phyloP scores from a whole-genome alignment of 495 filamentous ascomycete species.

The Diplogelasinospora grovesii region DNA sequence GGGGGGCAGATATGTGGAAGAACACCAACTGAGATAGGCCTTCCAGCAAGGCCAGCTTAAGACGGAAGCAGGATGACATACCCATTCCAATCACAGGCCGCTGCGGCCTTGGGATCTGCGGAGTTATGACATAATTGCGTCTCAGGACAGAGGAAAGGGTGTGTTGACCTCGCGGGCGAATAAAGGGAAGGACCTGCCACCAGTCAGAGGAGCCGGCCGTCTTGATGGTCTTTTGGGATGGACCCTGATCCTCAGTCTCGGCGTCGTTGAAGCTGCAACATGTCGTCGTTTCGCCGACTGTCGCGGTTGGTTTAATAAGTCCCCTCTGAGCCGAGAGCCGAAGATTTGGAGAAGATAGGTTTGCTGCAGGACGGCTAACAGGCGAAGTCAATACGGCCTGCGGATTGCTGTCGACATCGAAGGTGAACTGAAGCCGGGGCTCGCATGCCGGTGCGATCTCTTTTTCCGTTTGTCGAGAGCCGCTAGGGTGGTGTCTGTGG shows the following conservation, averaged over 20 bases:
- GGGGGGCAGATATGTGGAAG: background rate
- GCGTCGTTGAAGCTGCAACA: background rate
- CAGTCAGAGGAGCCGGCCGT: background rate
- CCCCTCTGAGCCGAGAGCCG: background rate
- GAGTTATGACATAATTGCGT: slow-evolving; percentile 2
- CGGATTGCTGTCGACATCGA: background rate
- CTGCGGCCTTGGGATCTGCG: background rate
- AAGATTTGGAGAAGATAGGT: background rate
- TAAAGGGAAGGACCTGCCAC: background rate
- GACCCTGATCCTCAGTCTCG: background rate
- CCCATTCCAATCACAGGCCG: background rate
- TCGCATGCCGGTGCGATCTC: background rate
- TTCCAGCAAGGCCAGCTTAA: background rate
- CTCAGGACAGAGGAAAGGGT: background rate
- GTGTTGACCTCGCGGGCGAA: background rate
- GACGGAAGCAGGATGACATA: background rate
- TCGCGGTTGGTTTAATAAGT: background rate
- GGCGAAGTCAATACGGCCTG: background rate
- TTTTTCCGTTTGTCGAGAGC: background rate
- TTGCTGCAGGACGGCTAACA: background rate
- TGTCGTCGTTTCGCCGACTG: background rate
- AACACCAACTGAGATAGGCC: background rate
- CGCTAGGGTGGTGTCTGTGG: background rate
- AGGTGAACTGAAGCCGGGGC: background rate
- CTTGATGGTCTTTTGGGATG: background rate